Evolutionary conservation across 2,329 filamentous ascomycete species (phyloP), one percentile per base, ranked within the genome.

Genomic region (Colletotrichum tofieldiae): DNA sequence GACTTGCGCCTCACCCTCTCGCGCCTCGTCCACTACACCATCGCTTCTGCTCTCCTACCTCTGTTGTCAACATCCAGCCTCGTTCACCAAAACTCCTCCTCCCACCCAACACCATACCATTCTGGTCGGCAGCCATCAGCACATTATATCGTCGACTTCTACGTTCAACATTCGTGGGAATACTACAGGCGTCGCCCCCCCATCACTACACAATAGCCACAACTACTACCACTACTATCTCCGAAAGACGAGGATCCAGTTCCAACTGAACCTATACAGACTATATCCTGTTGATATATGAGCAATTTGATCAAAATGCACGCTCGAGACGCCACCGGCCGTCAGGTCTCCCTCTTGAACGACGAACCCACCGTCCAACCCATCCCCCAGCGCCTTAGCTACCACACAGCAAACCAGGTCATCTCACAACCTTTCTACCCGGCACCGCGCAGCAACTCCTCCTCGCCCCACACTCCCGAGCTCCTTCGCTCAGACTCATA

Each of bases 401-500:
- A 82, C 72, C 78, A 79, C 70, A 75, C 80, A 9, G 76, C 82
- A 59, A 81, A 77, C 77, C 81, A 82, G 65, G 73, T 77, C 56
- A 72, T 79, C 58, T 75, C 77, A 37, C 80, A 78, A 56, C 77
- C 80, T 20, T 84, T 83, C 75, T 77, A 81, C 70, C 76, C 77
- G 23, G 77, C 80, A 35, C 76, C 82, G 20, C 79, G 84, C 64
- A 78, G 80, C 51, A 84, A 82, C 74, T 86, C 86, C 3, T 85
- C 85, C 5, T 86, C 86, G 26, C 84, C 86, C 60, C 84, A 85
- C 75, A 88, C 87, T 0, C 89, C 90, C 39, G 87, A 88, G 76
- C 85, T 92, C n/a, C 80, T 88, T 61, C 87, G 89, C 54, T 90
- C 89, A 64, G 83, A 90, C 75, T 91, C 90, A 0, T 91, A 89